Evolutionary conservation across 495 filamentous ascomycete species (phyloP).

Genomic region (Neurospora terricola): DNA sequence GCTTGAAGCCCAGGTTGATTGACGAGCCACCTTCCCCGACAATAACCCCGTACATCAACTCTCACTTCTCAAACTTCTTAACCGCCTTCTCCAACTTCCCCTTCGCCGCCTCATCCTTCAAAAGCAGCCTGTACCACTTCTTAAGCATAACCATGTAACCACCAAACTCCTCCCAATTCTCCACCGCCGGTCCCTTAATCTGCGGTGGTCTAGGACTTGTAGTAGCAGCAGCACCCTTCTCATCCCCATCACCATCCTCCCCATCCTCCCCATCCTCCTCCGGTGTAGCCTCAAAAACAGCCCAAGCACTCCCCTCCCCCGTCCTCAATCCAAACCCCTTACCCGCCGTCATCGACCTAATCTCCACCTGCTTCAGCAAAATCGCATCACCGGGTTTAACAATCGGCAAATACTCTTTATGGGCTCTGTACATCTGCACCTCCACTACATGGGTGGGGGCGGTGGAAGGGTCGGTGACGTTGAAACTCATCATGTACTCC

Average conservation of each 20-base stretch:
- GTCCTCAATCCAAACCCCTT: conserved; percentile 37
- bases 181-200: conserved; percentile 36
- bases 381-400: conserved; percentile 63
- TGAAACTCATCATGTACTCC: conserved; percentile 60
- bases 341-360: conserved; percentile 49
- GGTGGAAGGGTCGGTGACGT: conserved; percentile 56
- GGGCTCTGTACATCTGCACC: conserved; percentile 67
- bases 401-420: conserved; percentile 58
- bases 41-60: too few species aligned
- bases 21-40: too few species aligned
- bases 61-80: conserved; percentile 25
- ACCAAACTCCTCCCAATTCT: conserved; percentile 27
- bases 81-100: conserved; percentile 32
- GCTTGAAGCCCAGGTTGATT: not conserved
- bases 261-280: conserved; percentile 3
- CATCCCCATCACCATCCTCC: not conserved
- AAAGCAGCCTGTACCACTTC: conserved; percentile 30
- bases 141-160: conserved; percentile 24
- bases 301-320: conserved; percentile 47
- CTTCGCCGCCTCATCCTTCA: conserved; percentile 20
- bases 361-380: conserved; percentile 64
- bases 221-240: not conserved
- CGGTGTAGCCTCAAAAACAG: conserved; percentile 39
- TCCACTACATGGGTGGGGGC: conserved; percentile 36
- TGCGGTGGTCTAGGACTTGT: conserved; percentile 18